Evolutionary conservation across 2,329 filamentous ascomycete genomes (phyloP), one percentile per base, ranked within the genome.

Genomic region (Alternaria atra): DNA sequence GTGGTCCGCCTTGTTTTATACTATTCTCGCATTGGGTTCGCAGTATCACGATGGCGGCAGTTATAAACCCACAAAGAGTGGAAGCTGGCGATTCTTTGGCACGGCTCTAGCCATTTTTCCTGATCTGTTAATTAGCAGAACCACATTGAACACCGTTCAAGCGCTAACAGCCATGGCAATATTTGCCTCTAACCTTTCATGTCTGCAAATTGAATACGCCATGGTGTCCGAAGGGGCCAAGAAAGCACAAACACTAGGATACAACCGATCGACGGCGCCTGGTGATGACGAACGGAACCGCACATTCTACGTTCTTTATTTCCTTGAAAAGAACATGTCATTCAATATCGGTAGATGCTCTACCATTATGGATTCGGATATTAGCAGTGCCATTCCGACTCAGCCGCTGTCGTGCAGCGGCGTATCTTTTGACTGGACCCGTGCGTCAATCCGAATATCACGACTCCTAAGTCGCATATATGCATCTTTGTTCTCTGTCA

Each of bases 291-390:
- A 58, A 25, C 58, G 60, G 12, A 64, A 72, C 29, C 65, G 71
- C 40, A 75, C 74, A 0, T 82, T 82, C 52, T 82, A 80, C 80
- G 76, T 79, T 0, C 69, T 81, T 15, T 82, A 81, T 52, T 66
- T 67, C 9, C 40, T 82, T 17, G 80, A 82, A 47, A 81, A 82
- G 50, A 68, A 70, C 7, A 60, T 63, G 0, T 74, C 66, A 30
- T 80, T 81, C 51, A 69, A 72, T 32, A 64, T 62, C 6, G 67
- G 73, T 5, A 70, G 65, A 23, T 71, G 64, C 48, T 80, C 80
- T 12, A 76, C 80, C 50, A 62, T 82, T 34, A 56, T 67, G 35
- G 35, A 37, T 17, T 37, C 35, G 35, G 35, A 37, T 4, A 37
- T 37, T 15, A 37, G 35, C 35, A 37, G 35, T 37, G 15, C 35